phyloP scores from a whole-genome alignment of 352 stramenopile genomes.

The Globisporangium uncinulatum region DNA sequence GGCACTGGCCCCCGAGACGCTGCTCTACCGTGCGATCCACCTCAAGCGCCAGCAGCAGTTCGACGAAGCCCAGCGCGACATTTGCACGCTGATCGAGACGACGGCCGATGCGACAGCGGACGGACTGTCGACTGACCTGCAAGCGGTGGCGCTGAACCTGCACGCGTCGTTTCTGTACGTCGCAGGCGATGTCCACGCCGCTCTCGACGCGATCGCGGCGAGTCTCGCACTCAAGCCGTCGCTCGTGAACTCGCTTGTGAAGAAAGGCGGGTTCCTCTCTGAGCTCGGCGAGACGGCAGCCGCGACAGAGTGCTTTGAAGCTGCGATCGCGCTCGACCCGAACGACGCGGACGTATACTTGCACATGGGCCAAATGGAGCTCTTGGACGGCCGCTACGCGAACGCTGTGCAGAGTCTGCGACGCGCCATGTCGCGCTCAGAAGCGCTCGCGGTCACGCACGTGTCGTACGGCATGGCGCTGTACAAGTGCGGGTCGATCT shows the following conservation, averaged over 20 bases:
- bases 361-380: constrained; percentile 77
- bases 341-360: constrained; percentile 78
- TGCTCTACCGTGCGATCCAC: constrained; percentile 64
- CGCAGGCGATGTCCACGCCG: constrained; percentile 64
- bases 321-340: constrained; percentile 60
- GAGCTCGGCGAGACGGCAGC: constrained; percentile 67
- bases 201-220: constrained; percentile 55
- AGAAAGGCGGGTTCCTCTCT: constrained; percentile 77
- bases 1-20: constrained; percentile 42
- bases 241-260: constrained; percentile 66
- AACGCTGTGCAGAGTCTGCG: constrained; percentile 65
- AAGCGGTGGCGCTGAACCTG: constrained; percentile 60
- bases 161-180: constrained; percentile 82
- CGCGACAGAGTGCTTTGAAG: constrained; percentile 52
- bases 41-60: constrained; percentile 61
- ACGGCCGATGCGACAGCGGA: constrained; percentile 15
- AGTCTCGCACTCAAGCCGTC: constrained; percentile 46
- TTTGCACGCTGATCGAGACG: constrained; percentile 29
- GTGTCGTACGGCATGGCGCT: constrained; percentile 84
- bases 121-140: constrained; percentile 34
- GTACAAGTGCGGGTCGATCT: constrained; percentile 80
- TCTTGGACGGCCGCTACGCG: constrained; percentile 73
- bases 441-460: constrained; percentile 63
- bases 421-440: constrained; percentile 69
- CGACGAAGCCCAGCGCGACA: constrained; percentile 36